phyloP scores from a whole-genome alignment of 352 stramenopile genomes.

The Phytophthora europaea region DNA sequence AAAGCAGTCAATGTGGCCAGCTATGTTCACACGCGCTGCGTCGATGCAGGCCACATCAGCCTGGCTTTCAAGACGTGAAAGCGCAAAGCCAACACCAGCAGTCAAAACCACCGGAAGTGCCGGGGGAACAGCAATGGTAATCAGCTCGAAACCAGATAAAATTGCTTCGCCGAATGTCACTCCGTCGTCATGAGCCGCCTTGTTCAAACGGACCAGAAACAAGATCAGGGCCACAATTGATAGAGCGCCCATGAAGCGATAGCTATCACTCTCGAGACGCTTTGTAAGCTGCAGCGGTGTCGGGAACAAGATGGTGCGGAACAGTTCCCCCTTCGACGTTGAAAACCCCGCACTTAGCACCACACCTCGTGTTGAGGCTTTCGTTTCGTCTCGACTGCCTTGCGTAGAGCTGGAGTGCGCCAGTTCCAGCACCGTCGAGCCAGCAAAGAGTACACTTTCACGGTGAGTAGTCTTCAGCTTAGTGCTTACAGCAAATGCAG shows the following conservation, averaged over 20 bases:
- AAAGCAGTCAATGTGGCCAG: slow-evolving; percentile 77
- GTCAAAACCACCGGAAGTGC: slow-evolving; percentile 75
- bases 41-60: slow-evolving; percentile 80
- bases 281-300: slow-evolving; percentile 56
- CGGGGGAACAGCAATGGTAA: slow-evolving; percentile 74
- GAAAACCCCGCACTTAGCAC: slow-evolving; percentile 73
- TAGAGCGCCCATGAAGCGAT: slow-evolving; percentile 71
- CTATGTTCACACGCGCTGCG: slow-evolving; percentile 75
- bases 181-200: slow-evolving; percentile 40
- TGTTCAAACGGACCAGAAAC: slow-evolving; percentile 63
- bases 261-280: slow-evolving; percentile 78
- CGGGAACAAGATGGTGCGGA: slow-evolving; percentile 77
- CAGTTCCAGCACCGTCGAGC: slow-evolving; percentile 62
- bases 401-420: slow-evolving; percentile 35
- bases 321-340: slow-evolving; percentile 80
- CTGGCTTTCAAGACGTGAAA: slow-evolving; percentile 53
- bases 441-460: slow-evolving; percentile 68
- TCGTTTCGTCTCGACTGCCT: slow-evolving; percentile 36
- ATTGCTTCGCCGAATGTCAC: slow-evolving; percentile 42
- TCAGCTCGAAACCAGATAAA: slow-evolving; percentile 63
- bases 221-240: slow-evolving; percentile 61
- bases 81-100: slow-evolving; percentile 69
- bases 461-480: slow-evolving; percentile 56
- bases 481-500: slow-evolving; percentile 35
- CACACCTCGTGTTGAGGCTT: slow-evolving; percentile 53